Percentiles rank a stretch among this genome's conserved stretches.
phyloP scores from a whole-genome alignment of 148 eudicot species.

The Vaccinium corymbosum region DNA sequence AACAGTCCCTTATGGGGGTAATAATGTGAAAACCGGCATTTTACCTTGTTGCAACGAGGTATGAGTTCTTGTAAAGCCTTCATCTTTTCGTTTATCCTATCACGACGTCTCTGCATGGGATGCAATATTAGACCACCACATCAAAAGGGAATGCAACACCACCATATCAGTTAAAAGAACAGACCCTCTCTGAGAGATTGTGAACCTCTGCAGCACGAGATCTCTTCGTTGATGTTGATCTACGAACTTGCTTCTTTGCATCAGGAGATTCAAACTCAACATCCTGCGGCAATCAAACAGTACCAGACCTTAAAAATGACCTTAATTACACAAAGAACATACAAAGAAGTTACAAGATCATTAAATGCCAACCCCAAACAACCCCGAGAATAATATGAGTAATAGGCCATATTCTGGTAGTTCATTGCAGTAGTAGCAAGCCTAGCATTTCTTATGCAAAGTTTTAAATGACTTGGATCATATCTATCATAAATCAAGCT shows the following conservation, averaged over 20 bases:
- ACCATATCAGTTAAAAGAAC: conserved; percentile 15
- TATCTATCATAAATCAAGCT: background rate
- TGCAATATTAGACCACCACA: conserved; percentile 8
- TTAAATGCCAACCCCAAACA: background rate
- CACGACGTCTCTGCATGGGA: conserved; percentile 69
- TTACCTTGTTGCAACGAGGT: conserved; percentile 80
- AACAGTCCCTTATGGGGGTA: background rate
- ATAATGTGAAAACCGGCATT: background rate
- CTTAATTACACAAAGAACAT: background rate
- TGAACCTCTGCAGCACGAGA: conserved; percentile 97
- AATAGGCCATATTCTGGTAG: background rate
- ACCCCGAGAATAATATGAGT: background rate
- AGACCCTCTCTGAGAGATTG: conserved; percentile 84
- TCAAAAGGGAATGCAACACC: background rate
- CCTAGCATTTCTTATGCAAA: background rate
- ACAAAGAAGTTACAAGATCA: background rate
- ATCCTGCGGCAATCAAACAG: conserved; percentile 34
- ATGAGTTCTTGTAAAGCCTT: conserved; percentile 80
- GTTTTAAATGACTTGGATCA: background rate
- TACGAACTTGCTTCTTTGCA: conserved; percentile 44
- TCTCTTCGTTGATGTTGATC: conserved; percentile 58
- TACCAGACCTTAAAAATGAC: background rate
- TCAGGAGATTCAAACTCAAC: conserved; percentile 51
- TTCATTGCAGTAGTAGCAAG: background rate
- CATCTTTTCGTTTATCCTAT: conserved; percentile 87